Conservation (phyloP, 140 eudicot genomes). For the Senecio squalidus region DNA sequence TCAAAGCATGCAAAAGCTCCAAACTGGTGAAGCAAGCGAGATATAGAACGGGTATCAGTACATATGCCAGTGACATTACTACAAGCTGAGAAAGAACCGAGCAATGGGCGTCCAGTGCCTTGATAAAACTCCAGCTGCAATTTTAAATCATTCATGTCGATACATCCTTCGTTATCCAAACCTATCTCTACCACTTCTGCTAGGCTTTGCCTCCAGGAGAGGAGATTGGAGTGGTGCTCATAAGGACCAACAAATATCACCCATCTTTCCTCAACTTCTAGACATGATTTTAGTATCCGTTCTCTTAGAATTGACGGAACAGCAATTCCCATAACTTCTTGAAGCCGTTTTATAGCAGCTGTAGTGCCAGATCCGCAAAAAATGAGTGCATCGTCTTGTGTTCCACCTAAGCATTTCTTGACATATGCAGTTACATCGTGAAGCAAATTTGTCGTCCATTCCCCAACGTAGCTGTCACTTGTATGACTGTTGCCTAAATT, state of each 20-base stretch:
- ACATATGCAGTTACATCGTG: conserved; percentile 44
- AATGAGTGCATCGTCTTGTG: conserved; percentile 49
- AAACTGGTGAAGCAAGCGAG: conserved; percentile 60
- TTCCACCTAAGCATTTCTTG: conserved; percentile 73
- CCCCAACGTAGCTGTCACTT: conserved; percentile 70
- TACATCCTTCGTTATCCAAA: conserved; percentile 34
- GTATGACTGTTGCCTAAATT: conserved; percentile 76
- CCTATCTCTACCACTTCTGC: conserved; percentile 85
- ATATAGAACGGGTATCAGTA: conserved; percentile 53
- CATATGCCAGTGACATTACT: conserved; percentile 78
- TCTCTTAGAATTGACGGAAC: conserved; percentile 56
- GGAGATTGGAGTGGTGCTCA: conserved; percentile 84
- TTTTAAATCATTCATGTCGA: conserved; percentile 48
- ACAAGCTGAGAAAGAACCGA: conserved; percentile 93
- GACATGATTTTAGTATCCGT: conserved; percentile 25
- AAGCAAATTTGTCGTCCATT: conserved; percentile 40
- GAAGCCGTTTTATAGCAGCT: conserved; percentile 75
- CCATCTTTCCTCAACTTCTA: conserved; percentile 62
- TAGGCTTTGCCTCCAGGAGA: conserved; percentile 78
- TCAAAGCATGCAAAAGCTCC: conserved; percentile 91
- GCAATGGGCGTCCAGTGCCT: conserved; percentile 42
- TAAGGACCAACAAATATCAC: conserved; percentile 83
- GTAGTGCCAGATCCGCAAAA: conserved; percentile 92
- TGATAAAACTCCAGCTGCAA: conserved; percentile 31
- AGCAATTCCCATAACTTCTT: conserved; percentile 70